phyloP scores from a whole-genome alignment of 495 filamentous ascomycete genomes.

The Cryomyces minteri region DNA sequence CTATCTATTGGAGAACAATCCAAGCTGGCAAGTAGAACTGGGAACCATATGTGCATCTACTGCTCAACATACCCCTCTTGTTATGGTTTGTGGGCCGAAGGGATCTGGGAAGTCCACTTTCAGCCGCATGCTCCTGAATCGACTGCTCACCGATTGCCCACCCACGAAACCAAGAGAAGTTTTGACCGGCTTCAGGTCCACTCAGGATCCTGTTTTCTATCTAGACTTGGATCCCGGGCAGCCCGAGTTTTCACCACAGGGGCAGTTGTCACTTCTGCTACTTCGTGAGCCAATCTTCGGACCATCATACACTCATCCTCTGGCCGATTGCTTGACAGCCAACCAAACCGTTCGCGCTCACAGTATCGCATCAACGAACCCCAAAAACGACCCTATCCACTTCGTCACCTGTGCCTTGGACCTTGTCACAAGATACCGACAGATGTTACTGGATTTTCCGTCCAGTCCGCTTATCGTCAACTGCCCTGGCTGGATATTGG shows the following conservation, averaged over 20 bases:
- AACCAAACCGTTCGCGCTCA: conserved; percentile 42
- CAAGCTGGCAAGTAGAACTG: neutral
- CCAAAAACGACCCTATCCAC: conserved; percentile 49
- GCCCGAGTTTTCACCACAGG: conserved; percentile 63
- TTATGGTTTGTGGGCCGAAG: conserved; percentile 62
- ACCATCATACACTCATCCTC: conserved; percentile 56
- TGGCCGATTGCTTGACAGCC: conserved; percentile 16
- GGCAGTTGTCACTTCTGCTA: conserved; percentile 53
- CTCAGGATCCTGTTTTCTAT: conserved; percentile 29
- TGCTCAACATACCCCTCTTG: conserved; percentile 11
- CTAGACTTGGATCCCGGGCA: conserved; percentile 75
- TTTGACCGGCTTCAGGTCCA: conserved; percentile 8
- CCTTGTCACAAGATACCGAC: conserved; percentile 44
- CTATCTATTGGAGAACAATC: conserved; percentile 1
- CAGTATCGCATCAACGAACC: conserved; percentile 50
- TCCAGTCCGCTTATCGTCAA: conserved; percentile 56
- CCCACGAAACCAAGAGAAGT: conserved; percentile 9
- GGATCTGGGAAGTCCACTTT: conserved; percentile 80
- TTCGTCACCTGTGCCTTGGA: conserved; percentile 51
- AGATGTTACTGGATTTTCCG: conserved; percentile 21
- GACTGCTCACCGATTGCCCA: conserved; percentile 31
- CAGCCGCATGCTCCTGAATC: conserved; percentile 54
- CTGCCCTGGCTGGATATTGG: conserved; percentile 68
- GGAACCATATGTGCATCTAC: no score
- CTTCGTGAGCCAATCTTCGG: conserved; percentile 47